Conservation (phyloP, 2,329 filamentous ascomycete species). For the Clathrospora elynae region DNA sequence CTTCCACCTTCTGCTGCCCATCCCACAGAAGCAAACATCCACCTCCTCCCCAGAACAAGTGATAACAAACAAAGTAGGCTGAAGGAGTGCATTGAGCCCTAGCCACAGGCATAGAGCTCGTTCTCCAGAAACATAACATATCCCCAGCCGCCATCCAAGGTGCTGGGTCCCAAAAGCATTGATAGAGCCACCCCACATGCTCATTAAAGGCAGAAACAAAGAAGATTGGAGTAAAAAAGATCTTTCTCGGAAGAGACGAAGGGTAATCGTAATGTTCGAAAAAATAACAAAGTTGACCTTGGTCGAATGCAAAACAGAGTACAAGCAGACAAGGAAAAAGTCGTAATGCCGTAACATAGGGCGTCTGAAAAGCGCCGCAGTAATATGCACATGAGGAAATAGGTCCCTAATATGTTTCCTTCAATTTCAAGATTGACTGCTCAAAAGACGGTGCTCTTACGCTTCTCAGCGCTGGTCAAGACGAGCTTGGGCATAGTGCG, state of each 20-base stretch:
- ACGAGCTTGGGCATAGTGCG: conserved; percentile 87
- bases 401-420: conserved; percentile 20
- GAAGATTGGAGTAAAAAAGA: conserved; percentile 35
- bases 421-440: conserved; percentile 15
- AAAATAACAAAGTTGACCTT: conserved; percentile 26
- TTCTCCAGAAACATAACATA: conserved; percentile 32
- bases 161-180: conserved; percentile 20
- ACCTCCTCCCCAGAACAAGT: conserved; percentile 12
- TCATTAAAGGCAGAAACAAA: conserved; percentile 44
- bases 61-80: conserved; percentile 26
- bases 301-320: conserved; percentile 35
- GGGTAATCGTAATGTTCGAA: conserved; percentile 34
- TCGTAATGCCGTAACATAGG: conserved; percentile 47
- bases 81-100: conserved; percentile 45
- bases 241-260: conserved; percentile 39
- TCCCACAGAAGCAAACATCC: conserved; percentile 12
- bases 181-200: conserved; percentile 35
- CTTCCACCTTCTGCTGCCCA: conserved; percentile 9
- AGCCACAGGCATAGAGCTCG: conserved; percentile 46
- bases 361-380: conserved; percentile 31
- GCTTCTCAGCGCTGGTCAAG: conserved; percentile 86
- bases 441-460: conserved; percentile 72
- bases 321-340: conserved; percentile 36
- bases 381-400: conserved; percentile 46
- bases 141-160: conserved; percentile 18